Conservation (phyloP, 2,329 filamentous ascomycete species). For the Fusarium sp. region DNA sequence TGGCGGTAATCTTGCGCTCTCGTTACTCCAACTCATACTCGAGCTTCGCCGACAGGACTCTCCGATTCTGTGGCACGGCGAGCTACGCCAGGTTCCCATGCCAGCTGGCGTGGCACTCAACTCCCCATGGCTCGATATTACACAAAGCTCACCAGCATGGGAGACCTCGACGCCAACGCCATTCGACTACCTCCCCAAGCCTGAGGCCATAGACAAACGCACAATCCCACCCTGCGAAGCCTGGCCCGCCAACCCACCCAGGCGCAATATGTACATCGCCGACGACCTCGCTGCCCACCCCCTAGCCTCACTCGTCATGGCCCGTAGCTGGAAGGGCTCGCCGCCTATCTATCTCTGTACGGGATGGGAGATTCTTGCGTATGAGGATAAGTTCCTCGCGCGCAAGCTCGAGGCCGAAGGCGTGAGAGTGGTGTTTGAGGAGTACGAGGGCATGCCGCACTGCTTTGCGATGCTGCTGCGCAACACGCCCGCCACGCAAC, state of each 20-base stretch:
- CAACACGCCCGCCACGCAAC: slow-evolving; percentile 54
- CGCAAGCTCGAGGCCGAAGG: slow-evolving; percentile 63
- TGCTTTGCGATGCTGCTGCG: slow-evolving; percentile 70
- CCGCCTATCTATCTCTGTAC: slow-evolving; percentile 74
- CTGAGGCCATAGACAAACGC: slow-evolving; percentile 46
- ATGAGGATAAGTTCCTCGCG: slow-evolving; percentile 72
- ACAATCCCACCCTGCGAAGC: slow-evolving; percentile 56
- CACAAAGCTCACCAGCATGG: slow-evolving; percentile 58
- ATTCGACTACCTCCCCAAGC: slow-evolving; percentile 60
- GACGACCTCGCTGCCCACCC: slow-evolving; percentile 69
- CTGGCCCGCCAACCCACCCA: slow-evolving; percentile 66
- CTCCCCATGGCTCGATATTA: slow-evolving; percentile 78
- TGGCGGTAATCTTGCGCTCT: slow-evolving; percentile 74
- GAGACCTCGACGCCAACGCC: slow-evolving; percentile 40
- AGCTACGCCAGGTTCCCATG: slow-evolving; percentile 66
- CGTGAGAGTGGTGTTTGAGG: slow-evolving; percentile 70
- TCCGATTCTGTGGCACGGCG: slow-evolving; percentile 68
- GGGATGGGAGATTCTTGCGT: slow-evolving; percentile 76
- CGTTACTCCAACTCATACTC: slow-evolving; percentile 73
- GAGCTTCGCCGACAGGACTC: slow-evolving; percentile 61
- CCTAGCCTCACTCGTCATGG: slow-evolving; percentile 70
- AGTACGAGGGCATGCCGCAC: slow-evolving; percentile 85
- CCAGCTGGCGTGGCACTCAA: slow-evolving; percentile 71
- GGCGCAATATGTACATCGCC: slow-evolving; percentile 63
- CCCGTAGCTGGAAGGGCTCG: slow-evolving; percentile 65